Evolutionary conservation across 2,329 filamentous ascomycete genomes (phyloP), one percentile per base, ranked within the genome.

Genomic region (Aulographum hederae): DNA sequence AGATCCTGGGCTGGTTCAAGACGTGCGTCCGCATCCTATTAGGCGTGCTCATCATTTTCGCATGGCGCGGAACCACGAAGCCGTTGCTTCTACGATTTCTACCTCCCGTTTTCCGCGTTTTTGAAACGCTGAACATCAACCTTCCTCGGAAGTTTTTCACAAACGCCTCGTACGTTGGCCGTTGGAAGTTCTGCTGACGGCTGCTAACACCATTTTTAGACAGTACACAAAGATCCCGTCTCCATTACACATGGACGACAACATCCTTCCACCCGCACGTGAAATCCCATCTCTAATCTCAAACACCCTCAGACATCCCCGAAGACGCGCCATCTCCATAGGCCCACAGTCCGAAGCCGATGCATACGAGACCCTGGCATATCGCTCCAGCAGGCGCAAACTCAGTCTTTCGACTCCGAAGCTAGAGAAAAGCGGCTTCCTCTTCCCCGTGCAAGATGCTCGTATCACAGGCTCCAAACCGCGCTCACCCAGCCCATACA

Each of bases 301-400:
- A 37, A 26, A 33, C 11, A 82, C 74, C 26, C 79, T 95, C 28
- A 73, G 82, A 16, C 74, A 86, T 42, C 79, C 82, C 0, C 68
- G 82, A 36, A 76, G 76, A 38, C 70, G 89, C 32, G 78, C 84
- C 19, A 72, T 95, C 20, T 93, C 84, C 4, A 69, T 95, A 32
- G 89, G 89, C 0, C 89, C 89, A 2, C 89, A 95, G 55, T 94
- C 85, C 28, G 85, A 85, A 37, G 89, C 89, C 2, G 89, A 98
- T 56, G 89, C 84, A 16, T 93, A 94, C 55, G 89, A 98, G 58
- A 82, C 84, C 14, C 63, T 98, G 30, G 89, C 86, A 4, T 93
- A 93, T 48, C 74, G 86, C 14, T 82, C 93, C 42, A 69, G 75
- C 40, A 61, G 63, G 35, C 58, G 73, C 34, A 60, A 69, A 32